These are phyloP conservation scores for Paecilomyces niveus DNA, from an alignment of 2,329 filamentous ascomycete species.

Conservation along the genomic window DNA sequence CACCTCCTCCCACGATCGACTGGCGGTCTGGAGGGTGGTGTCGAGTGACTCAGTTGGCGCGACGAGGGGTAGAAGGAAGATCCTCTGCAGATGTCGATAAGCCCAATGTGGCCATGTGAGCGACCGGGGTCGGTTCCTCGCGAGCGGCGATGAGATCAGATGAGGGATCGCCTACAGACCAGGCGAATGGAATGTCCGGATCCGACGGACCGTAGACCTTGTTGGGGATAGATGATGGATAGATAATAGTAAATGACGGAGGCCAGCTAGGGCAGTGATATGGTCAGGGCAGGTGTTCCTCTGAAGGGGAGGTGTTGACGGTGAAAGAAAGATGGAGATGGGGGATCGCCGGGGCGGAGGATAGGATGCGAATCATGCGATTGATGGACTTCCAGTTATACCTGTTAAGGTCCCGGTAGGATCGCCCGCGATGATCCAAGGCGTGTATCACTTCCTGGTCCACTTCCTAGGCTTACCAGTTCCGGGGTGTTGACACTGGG, in stretches of 20 bases:
- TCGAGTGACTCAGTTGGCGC: constrained; percentile 7
- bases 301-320: not conserved
- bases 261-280: not conserved
- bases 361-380: constrained; percentile 1
- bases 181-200: constrained; percentile 12
- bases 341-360: constrained; percentile 1
- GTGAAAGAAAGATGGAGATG: constrained; percentile 2
- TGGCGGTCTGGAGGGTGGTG: not conserved
- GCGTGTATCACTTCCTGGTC: not conserved
- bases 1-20: not conserved
- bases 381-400: not conserved
- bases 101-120: constrained; percentile 23
- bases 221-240: not conserved
- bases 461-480: not conserved
- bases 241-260: constrained; percentile 1
- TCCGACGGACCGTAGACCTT: not conserved
- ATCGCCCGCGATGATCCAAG: not conserved
- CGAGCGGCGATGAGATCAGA: constrained; percentile 19
- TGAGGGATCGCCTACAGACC: constrained; percentile 7
- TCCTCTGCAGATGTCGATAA: constrained; percentile 6
- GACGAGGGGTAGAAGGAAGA: constrained; percentile 5
- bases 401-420: not conserved
- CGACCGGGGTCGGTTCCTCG: constrained; percentile 10
- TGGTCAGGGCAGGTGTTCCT: not conserved
- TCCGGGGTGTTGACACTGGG: not conserved